Conservation (phyloP, 2,329 filamentous ascomycete species). For the Microdochium nivale region DNA sequence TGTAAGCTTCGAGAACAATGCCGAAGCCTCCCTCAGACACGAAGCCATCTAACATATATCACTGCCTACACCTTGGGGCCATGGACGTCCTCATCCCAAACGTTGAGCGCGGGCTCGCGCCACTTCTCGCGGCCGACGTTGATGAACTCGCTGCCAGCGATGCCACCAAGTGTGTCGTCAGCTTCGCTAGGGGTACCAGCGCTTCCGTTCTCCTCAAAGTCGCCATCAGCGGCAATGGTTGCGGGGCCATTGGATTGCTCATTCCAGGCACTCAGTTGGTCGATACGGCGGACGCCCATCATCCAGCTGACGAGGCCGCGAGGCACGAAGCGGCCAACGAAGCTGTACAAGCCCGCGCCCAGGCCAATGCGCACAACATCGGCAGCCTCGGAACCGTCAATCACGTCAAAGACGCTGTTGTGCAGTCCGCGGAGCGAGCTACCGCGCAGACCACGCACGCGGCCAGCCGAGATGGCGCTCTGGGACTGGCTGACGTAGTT, state of each 20-base stretch:
- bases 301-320: conserved; percentile 79
- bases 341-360: conserved; percentile 74
- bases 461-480: conserved; percentile 46
- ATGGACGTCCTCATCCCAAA: conserved; percentile 32
- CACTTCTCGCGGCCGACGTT: conserved; percentile 34
- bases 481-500: conserved; percentile 50
- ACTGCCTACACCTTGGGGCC: not conserved
- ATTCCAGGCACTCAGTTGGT: conserved; percentile 48
- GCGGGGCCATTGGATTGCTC: conserved; percentile 27
- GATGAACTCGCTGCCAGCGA: conserved; percentile 36
- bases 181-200: conserved; percentile 15
- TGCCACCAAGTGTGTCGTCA: conserved; percentile 13
- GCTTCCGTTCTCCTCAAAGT: conserved; percentile 14
- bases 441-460: conserved; percentile 53
- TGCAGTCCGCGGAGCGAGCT: conserved; percentile 73
- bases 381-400: conserved; percentile 55
- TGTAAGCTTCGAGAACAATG: too few relatives aligned
- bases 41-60: not conserved
- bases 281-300: conserved; percentile 67
- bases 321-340: conserved; percentile 77
- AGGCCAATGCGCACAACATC: conserved; percentile 71
- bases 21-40: too few relatives aligned
- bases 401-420: conserved; percentile 81
- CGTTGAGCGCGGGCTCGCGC: conserved; percentile 28
- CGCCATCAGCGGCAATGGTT: conserved; percentile 16